Evolutionary conservation across 352 stramenopile genomes (phyloP), one percentile per base, ranked within the genome.

Genomic region (Pythium utonaiense): DNA sequence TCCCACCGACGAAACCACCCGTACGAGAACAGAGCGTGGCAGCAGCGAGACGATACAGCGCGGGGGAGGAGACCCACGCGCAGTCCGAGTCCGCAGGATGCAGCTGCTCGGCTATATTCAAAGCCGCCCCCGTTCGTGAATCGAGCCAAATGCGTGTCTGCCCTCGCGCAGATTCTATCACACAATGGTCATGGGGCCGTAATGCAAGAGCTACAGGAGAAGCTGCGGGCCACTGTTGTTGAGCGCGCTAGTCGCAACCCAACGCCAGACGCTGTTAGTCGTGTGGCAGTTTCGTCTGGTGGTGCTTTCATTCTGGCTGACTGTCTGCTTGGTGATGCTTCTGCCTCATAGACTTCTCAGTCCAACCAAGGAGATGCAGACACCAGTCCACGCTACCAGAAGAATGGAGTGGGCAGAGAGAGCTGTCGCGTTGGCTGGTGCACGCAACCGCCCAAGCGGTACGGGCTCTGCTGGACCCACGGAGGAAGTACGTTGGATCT

Each of bases 401-500:
- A 55, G 27, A 55, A 16, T 16, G 24, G 19, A 19, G 28, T 8
- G 16, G 25, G n/a, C 16, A 19, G 25, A 13, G 10, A 14, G 16
- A 62, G 52, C 34, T 86, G 77, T 31, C 74, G 70, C 42, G 73
- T 83, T 48, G 64, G 50, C 24, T 86, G 77, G 77, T 86, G 74
- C 42, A 64, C 62, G n/a, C 53, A 71, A 5, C 34, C 54, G 42
- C 70, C 68, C n/a, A 71, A 77, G 52, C 74, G 70, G 50, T 69
- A 72, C 51, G 77, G 77, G 9, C 58, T 86, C 22, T 86, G 77
- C 40, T 86, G 73, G 74, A 71, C 63, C 4, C 74, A 84, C 44
- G 74, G 77, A 16, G 76, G 76, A 25, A 74, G 76, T 83, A 60
- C 7, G 57, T 25, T 8, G 19, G 33, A 13, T 40, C 33, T 40